Conservation (phyloP, 1,139 yeast genomes). For the Hansenula anomala region DNA sequence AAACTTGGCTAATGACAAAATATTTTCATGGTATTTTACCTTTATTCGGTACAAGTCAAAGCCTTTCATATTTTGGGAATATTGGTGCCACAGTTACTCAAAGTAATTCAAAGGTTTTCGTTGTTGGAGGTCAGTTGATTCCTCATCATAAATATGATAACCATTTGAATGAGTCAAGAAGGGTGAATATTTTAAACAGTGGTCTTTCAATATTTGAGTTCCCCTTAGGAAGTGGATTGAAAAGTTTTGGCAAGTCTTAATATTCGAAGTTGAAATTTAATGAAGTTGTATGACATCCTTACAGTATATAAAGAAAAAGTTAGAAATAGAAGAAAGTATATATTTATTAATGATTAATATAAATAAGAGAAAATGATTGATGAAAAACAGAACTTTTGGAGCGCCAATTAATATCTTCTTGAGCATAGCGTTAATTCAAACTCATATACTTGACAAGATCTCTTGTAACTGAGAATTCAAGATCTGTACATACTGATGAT, state of each 20-base stretch:
- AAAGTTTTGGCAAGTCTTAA: neutral
- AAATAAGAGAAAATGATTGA: no score
- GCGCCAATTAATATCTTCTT: no score
- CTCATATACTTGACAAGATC: no score
- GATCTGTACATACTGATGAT: neutral
- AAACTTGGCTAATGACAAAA: conserved; percentile 13
- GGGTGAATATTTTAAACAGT: conserved; percentile 3
- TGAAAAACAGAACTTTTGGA: no score
- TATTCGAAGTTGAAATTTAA: neutral
- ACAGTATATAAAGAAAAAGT: no score
- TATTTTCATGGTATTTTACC: conserved; percentile 12
- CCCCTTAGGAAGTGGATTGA: conserved; percentile 7
- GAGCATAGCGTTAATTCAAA: no score
- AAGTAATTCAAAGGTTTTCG: conserved; percentile 10
- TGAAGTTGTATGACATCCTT: no score
- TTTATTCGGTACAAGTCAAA: neutral
- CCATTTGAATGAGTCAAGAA: neutral
- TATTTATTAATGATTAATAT: no score
- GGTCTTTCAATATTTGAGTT: conserved; percentile 9
- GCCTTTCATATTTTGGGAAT: conserved; percentile 5
- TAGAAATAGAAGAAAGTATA: no score
- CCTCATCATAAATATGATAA: conserved; percentile 1
- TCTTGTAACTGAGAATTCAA: no score
- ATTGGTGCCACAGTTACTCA: conserved; percentile 8
- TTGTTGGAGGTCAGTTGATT: conserved; percentile 9